A percentile compares a stretch with the other conserved stretches of the same genome.
Evolutionary conservation across 2,329 filamentous ascomycete genomes (phyloP).

Genomic region (Truncatella angustata): DNA sequence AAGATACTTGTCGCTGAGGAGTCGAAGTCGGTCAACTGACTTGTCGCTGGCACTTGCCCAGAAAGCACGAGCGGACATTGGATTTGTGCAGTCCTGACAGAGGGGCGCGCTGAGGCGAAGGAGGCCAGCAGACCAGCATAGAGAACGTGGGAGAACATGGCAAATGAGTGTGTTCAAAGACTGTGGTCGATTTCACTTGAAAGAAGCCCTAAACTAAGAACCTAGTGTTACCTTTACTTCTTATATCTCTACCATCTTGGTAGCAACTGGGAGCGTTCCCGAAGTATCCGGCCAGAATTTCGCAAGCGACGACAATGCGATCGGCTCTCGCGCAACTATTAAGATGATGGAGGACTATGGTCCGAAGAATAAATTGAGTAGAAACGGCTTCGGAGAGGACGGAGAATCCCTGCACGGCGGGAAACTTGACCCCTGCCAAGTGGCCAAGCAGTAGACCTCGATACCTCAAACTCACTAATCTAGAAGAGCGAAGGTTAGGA

Average conservation of each 20-base stretch:
- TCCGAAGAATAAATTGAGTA: constrained; percentile 1
- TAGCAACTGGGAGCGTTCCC: not conserved
- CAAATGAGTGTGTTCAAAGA: too few species aligned
- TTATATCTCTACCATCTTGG: not conserved
- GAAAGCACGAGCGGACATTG: constrained; percentile 25
- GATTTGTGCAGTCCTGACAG: constrained; percentile 14
- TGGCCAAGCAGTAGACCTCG: not conserved
- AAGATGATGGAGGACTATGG: constrained; percentile 1
- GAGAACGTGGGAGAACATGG: constrained; percentile 1
- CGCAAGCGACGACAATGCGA: not conserved
- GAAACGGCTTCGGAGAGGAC: not conserved
- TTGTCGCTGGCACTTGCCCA: constrained; percentile 23
- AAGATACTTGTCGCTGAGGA: constrained; percentile 27
- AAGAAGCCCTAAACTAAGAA: not conserved
- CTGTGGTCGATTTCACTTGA: not conserved
- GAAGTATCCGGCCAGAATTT: not conserved
- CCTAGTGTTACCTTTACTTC: not conserved
- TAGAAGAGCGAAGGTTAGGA: not conserved
- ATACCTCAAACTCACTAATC: not conserved
- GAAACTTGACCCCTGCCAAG: constrained; percentile 4
- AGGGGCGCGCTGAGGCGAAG: not conserved
- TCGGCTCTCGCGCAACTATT: not conserved
- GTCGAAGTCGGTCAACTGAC: constrained; percentile 27
- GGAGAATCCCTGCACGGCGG: not conserved
- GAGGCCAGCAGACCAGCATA: not conserved